phyloP scores from a whole-genome alignment of 2,329 filamentous ascomycete species.

The Colletotrichum graminicola region DNA sequence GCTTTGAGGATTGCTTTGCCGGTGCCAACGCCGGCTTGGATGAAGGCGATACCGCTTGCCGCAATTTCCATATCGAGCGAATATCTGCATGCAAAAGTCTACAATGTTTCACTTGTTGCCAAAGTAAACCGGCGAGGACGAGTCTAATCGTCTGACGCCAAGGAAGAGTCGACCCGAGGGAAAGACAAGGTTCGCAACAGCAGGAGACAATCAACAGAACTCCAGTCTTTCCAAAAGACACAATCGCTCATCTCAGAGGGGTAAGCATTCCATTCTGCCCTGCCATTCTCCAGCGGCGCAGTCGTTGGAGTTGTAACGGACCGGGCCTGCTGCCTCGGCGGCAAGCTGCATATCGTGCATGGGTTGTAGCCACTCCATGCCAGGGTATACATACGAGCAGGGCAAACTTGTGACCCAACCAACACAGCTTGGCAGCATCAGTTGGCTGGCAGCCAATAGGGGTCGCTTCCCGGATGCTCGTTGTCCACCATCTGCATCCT shows the following conservation, averaged over 20 bases:
- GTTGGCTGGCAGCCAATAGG: too few relatives aligned
- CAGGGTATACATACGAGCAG: too few relatives aligned
- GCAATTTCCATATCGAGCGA: background rate
- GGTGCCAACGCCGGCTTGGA: background rate
- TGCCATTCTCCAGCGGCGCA: background rate
- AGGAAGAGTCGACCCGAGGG: background rate
- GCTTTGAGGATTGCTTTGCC: background rate
- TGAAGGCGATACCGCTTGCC: background rate
- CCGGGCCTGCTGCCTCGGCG: conserved; percentile 11
- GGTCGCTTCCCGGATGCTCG: too few relatives aligned
- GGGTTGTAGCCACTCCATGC: background rate
- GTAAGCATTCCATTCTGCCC: background rate
- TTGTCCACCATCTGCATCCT: too few relatives aligned
- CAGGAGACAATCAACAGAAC: background rate
- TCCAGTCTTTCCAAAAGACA: background rate
- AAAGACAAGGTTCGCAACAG: background rate
- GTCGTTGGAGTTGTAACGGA: background rate
- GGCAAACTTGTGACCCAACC: background rate
- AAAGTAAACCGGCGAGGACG: background rate
- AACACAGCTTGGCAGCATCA: background rate
- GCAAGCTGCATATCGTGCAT: conserved; percentile 11
- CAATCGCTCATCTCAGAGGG: background rate
- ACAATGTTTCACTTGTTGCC: background rate
- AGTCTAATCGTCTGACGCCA: background rate
- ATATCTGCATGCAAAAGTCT: background rate